Evolutionary conservation across 2,329 filamentous ascomycete genomes (phyloP), one percentile per base, ranked within the genome.

Genomic region (Harringtonia aguacate): DNA sequence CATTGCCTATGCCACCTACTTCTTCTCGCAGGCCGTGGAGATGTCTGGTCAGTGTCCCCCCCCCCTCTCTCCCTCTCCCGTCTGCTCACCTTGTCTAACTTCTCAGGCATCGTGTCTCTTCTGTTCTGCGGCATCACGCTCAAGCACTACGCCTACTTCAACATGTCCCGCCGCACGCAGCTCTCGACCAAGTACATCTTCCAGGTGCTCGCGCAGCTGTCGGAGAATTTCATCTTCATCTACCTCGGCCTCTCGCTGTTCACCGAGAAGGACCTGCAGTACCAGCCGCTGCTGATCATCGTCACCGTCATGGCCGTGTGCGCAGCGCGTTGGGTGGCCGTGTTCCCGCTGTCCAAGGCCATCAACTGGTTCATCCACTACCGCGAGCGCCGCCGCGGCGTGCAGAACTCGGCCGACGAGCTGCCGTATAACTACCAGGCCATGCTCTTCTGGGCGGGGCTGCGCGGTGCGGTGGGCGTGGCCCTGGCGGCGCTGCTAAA

Each of bases 401-500:
- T 73, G 71, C 48, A 61, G 45, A 84, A 94, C 46, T 77, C 82
- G 6, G 77, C 79, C 15, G 90, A 97, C 52, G 92, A 97, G 61
- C 68, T 98, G 30, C 92, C 92, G 0, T 94, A 88, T 58, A 87
- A 86, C 54, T 95, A 97, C 63, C 92, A 97, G 63, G 88, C 85
- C n/a, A 97, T 98, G 92, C 77, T 98, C n/a, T 98, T 94, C 67
- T 98, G 92, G 92, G 92, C 92, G 15, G 92, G 92, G 22, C 73
- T 98, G 27, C 86, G 92, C 50, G 92, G 92, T 55, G 92, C 92
- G 38, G 92, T 98, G 54, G 92, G 92, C 46, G 92, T 98, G 30
- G 92, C 92, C 2, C 72, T 98, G 38, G 92, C 92, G 28, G 90
- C 90, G 20, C 84, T 94, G 22, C 73, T 98, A 38, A 81, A 78